These are phyloP conservation scores for Coprinopsis cinerea DNA, from an alignment of 768 basidiomycete species.

Conservation along the genomic window DNA sequence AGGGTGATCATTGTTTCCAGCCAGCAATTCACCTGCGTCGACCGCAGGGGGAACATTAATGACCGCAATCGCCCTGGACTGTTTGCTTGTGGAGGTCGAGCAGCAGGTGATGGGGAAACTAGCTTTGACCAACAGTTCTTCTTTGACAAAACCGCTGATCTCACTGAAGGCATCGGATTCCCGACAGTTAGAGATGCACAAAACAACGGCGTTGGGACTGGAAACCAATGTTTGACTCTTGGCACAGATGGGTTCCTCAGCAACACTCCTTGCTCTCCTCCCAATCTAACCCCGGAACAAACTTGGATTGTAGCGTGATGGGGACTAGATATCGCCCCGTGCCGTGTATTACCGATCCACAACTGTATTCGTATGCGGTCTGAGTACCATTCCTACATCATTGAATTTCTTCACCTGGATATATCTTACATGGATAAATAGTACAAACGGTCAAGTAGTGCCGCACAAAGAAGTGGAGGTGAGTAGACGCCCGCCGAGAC, in stretches of 20 bases:
- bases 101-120: conserved; percentile 21
- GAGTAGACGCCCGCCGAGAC: no score
- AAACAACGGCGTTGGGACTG: conserved; percentile 20
- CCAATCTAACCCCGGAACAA: conserved; percentile 20
- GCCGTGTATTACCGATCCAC: no score
- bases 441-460: no score
- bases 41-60: conserved; percentile 17
- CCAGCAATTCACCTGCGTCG: conserved; percentile 19
- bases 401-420: no score
- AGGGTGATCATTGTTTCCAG: conserved; percentile 17
- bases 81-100: conserved; percentile 23
- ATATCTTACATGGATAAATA: no score
- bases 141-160: conserved; percentile 17
- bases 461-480: no score
- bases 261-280: conserved; percentile 21
- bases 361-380: no score
- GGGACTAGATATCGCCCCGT: no score
- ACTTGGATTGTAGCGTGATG: conserved; percentile 6
- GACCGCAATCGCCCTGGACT: conserved; percentile 18
- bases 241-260: conserved; percentile 20
- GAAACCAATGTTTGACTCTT: conserved; percentile 22
- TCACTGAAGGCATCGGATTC: conserved; percentile 19
- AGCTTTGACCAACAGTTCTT: conserved; percentile 22
- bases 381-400: no score
- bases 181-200: conserved; percentile 17